Conservation (phyloP, 495 filamentous ascomycete species). For the Aspergillus olivimuriae region DNA sequence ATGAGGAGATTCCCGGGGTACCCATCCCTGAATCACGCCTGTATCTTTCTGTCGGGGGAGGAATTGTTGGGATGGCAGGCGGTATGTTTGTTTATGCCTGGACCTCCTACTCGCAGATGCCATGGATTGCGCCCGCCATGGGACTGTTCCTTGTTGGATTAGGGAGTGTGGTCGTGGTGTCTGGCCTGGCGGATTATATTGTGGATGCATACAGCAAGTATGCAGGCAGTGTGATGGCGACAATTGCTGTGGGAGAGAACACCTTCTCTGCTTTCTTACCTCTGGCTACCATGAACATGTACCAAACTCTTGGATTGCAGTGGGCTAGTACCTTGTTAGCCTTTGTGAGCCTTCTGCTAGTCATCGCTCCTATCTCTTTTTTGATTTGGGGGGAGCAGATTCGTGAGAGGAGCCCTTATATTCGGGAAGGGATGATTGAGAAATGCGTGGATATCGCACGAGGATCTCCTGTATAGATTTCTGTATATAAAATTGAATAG, state of each 20-base stretch:
- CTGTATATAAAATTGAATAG: too few relatives aligned
- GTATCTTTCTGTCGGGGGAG: constrained; percentile 24
- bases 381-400: constrained; percentile 25
- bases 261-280: constrained; percentile 20
- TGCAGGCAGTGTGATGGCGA: constrained; percentile 19
- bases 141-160: constrained; percentile 32
- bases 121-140: constrained; percentile 33
- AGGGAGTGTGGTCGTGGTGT: constrained; percentile 13
- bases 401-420: constrained; percentile 28
- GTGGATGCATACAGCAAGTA: constrained; percentile 22
- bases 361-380: constrained; percentile 24
- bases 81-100: constrained; percentile 37
- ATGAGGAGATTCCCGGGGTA: constrained; percentile 24
- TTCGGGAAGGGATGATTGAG: constrained; percentile 28
- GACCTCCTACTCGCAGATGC: constrained; percentile 27
- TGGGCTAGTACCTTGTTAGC: constrained; percentile 32
- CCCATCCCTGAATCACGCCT: constrained; percentile 32
- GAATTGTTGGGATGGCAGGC: constrained; percentile 26
- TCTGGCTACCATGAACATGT: constrained; percentile 28
- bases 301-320: constrained; percentile 23
- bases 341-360: constrained; percentile 20
- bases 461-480: too few relatives aligned
- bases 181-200: not conserved
- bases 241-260: constrained; percentile 20
- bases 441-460: too few relatives aligned